These are phyloP conservation scores for Pelargonium australe DNA, from an alignment of 441 rosid genomes.

Conservation along the genomic window DNA sequence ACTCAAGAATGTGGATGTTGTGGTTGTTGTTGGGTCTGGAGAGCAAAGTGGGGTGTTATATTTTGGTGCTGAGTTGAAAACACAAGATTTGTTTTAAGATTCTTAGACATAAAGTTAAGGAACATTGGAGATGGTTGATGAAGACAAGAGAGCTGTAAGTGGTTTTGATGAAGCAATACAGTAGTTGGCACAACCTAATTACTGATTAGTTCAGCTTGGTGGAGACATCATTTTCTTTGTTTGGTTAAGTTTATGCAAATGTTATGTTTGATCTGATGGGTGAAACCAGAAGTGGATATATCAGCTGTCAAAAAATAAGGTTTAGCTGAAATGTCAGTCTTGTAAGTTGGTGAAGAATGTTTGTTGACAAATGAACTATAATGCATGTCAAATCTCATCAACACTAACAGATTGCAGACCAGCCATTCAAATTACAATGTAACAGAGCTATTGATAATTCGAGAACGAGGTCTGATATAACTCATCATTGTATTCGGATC, in stretches of 20 bases:
- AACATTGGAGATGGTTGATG: conserved; percentile 32
- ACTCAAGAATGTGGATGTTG: neutral
- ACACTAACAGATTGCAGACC: neutral
- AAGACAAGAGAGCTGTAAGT: conserved; percentile 44
- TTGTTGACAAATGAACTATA: too few species aligned
- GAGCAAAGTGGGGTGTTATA: conserved; percentile 10
- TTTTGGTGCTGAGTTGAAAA: conserved; percentile 8
- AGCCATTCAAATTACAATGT: neutral
- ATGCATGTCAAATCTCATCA: too few species aligned
- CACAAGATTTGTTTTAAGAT: conserved; percentile 22
- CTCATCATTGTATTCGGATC: neutral
- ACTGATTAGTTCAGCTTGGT: conserved; percentile 23
- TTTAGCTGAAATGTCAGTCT: too few species aligned
- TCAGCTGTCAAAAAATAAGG: too few species aligned
- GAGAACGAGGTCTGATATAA: too few species aligned
- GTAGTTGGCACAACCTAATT: conserved; percentile 31
- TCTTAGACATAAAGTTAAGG: conserved; percentile 66
- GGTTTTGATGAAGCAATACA: conserved; percentile 45
- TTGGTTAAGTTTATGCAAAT: neutral
- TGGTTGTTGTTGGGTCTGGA: conserved; percentile 12
- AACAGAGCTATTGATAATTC: neutral
- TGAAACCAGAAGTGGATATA: too few species aligned
- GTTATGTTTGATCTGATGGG: neutral
- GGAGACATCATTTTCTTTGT: neutral
- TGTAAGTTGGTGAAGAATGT: too few species aligned